Percentiles rank a stretch among this genome's conserved stretches.
These are phyloP conservation scores for Xylaria cubensis DNA, from an alignment of 495 filamentous ascomycete species.

Conservation along the genomic window DNA sequence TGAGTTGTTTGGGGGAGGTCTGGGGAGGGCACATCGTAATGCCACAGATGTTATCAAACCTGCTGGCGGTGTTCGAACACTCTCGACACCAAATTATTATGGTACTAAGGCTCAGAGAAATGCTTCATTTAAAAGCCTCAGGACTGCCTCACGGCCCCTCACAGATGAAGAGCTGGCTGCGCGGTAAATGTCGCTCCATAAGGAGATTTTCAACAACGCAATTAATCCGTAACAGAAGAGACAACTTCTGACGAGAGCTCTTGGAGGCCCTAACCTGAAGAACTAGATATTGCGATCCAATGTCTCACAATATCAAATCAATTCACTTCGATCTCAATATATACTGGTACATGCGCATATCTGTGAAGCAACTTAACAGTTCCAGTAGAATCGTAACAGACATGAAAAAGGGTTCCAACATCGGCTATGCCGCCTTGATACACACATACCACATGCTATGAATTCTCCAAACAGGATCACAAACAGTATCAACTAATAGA, in stretches of 20 bases:
- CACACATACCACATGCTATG: neutral
- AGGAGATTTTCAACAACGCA: neutral
- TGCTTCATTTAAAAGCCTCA: neutral
- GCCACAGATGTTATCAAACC: slow-evolving; percentile 8
- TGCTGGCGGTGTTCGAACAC: neutral
- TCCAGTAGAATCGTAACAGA: neutral
- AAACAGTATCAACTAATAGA: neutral
- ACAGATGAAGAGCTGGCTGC: neutral
- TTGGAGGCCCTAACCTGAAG: neutral
- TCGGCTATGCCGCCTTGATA: neutral
- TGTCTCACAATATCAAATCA: neutral
- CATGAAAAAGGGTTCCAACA: neutral
- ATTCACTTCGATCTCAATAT: neutral
- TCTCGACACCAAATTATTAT: slow-evolving; percentile 13
- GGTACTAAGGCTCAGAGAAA: slow-evolving; percentile 14
- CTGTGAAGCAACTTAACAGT: neutral
- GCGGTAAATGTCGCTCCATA: neutral
- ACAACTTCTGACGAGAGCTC: neutral
- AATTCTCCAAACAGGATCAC: neutral
- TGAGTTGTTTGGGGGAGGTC: neutral
- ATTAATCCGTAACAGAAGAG: neutral
- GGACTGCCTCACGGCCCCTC: neutral
- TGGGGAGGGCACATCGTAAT: slow-evolving; percentile 22
- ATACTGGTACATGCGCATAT: neutral
- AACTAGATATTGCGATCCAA: neutral